phyloP scores from a whole-genome alignment of 1,139 yeast species.

The Hemisphaericaspora subhashii region DNA sequence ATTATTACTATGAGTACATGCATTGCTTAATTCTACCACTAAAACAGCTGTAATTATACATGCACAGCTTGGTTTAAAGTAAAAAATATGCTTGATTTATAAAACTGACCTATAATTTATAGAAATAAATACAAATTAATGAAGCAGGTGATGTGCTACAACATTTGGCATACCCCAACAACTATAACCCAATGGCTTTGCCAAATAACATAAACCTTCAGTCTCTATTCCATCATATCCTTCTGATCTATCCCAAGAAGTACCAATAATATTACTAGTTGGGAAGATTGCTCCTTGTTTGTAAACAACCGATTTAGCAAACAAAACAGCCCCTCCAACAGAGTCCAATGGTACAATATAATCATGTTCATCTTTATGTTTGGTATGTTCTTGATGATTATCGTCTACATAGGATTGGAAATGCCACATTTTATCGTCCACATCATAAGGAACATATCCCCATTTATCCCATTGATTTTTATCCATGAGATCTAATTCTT shows the following conservation, averaged over 20 bases:
- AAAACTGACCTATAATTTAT: too few species aligned
- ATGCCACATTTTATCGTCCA: conserved; percentile 27
- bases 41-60: too few species aligned
- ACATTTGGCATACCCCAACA: conserved; percentile 46
- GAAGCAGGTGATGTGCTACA: conserved; percentile 22
- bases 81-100: too few species aligned
- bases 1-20: too few species aligned
- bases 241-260: conserved; percentile 44
- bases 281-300: conserved; percentile 47
- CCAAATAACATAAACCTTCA: conserved; percentile 49
- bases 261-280: conserved; percentile 43
- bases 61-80: too few species aligned
- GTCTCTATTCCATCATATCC: conserved; percentile 55
- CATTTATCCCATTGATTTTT: conserved; percentile 28
- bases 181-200: conserved; percentile 38
- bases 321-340: conserved; percentile 51
- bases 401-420: conserved; percentile 24
- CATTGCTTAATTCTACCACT: too few species aligned
- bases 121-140: too few species aligned
- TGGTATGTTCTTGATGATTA: conserved; percentile 17
- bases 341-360: conserved; percentile 37
- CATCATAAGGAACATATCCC: conserved; percentile 38
- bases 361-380: conserved; percentile 14
- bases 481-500: conserved; percentile 30
- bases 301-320: conserved; percentile 36